These are phyloP conservation scores for Blastomyces percursus DNA, from an alignment of 2,329 filamentous ascomycete species.

Conservation along the genomic window DNA sequence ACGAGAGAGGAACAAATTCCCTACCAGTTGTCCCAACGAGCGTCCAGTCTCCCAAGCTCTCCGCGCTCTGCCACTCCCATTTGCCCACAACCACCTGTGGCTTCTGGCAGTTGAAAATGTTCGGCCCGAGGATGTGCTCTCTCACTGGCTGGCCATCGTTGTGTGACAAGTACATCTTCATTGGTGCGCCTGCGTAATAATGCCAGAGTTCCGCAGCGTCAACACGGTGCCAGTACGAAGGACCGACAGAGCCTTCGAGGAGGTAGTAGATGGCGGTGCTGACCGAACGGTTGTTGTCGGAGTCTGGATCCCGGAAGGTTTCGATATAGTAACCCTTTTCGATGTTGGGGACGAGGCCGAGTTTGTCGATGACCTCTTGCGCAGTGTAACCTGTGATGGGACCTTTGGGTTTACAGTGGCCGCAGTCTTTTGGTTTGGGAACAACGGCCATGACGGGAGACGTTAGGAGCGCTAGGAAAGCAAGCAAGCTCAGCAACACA, in stretches of 20 bases:
- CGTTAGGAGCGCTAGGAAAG: background rate
- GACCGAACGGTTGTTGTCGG: background rate
- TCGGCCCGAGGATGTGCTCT: background rate
- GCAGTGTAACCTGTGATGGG: background rate
- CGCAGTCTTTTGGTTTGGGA: background rate
- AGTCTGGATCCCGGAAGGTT: background rate
- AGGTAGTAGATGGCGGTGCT: background rate
- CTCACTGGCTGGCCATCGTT: background rate
- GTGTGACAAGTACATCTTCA: background rate
- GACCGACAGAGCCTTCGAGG: background rate
- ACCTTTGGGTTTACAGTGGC: background rate
- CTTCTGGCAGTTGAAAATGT: background rate
- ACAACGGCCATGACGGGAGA: background rate
- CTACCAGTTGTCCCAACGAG: background rate
- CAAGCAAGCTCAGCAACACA: background rate
- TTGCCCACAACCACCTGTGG: background rate
- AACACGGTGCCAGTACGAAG: background rate
- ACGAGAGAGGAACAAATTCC: background rate
- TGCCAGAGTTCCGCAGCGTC: background rate
- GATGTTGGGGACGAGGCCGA: background rate
- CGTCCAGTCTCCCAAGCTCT: background rate
- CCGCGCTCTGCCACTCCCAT: background rate
- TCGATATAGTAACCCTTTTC: background rate
- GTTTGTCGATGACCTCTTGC: background rate
- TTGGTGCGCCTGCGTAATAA: background rate